Base-by-base conservation (phyloP, 495 filamentous ascomycete genomes). In the Rhypophila decipiens region DNA sequence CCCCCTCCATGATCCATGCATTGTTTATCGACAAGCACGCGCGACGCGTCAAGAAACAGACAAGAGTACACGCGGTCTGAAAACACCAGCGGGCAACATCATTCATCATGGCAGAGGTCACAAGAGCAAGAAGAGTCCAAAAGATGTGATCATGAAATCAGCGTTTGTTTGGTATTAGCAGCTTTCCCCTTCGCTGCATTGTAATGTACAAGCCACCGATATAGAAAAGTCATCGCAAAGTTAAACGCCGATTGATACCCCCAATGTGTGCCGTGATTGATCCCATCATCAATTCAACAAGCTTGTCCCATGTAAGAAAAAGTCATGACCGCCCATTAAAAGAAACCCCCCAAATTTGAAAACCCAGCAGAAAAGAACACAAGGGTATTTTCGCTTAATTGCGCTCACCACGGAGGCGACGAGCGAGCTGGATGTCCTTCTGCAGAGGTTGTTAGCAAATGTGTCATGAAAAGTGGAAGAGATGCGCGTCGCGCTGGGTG, bases 351-450 rank as follows among this genome's bases (percentile, higher is more conserved):
- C 23, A 44, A 42, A 11, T n/a, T n/a, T n/a, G n/a, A 38, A 47
- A 47, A 46, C 46, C 46, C 50, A 47, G 17, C 3, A 38, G 23
- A 39, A 46, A 44, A 39, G 44, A 37, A 37, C 18, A 11, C 29
- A 33, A 8, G 29, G 29, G 7, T 33, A 13, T 15, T 37, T 17
- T 9, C 3, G 10, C 11, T 67, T 75, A 75, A 71, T 76, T 76
- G 71, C 90, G 89, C 81, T 96, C 90, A 67, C 90, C 90, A 75
- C 90, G 88, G 75, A 96, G 89, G 67, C 90, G 88, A 60, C 90
- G 88, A 65, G 90, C 89, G 53, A 96, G 87, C 79, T 95, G 90
- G 78, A 95, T 95, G 69, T 95, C 90, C 86, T 95, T 95, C 75
- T 70, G 61, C 53, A 64, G 42, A 9, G 63, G 55, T 47, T 66